Evolutionary conservation across 352 stramenopile species (phyloP), one percentile per base, ranked within the genome.

Genomic region (Phytophthora foliorum): DNA sequence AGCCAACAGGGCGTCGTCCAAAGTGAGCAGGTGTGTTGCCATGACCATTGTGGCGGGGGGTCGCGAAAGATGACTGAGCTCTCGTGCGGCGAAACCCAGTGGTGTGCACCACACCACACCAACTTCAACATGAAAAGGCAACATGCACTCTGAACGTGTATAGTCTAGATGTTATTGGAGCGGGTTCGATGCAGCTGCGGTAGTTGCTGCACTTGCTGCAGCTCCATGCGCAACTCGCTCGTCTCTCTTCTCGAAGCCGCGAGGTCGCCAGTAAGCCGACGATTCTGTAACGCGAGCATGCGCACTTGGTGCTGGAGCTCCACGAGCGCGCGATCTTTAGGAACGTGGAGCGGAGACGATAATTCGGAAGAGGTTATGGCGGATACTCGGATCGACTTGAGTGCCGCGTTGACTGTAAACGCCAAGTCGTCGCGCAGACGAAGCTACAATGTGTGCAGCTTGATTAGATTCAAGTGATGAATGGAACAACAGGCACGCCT

Each of bases 331-430:
- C 71, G 64, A 42, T 77, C 39, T 17, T 61, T 74, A 5, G 77
- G 63, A 24, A 78, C 56, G 17, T 77, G 55, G 0, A 53, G 24
- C 3, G 62, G 22, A 21, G 50, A 45, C 19, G 36, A 17, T 22
- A 41, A 22, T 22, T 60, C 31, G 17, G 34, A 39, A 14, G 36
- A 38, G 6, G 24, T 25, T 1, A 19, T 52, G 2, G 69, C 41
- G 9, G 80, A 69, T 14, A 84, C 78, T 32, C 80, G 75, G 49
- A 93, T 93, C 9, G 88, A 95, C 54, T 88, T 88, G 31, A 95
- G 78, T 10, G 84, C 84, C 7, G 88, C 88, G 53, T 94, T 93
- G 17, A 93, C 84, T 38, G 83, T 93, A 67, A 90, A 93, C 22
- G 77, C 73, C 27, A 95, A 72, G 52, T 95, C 81, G 16, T 92